Evolutionary conservation across 306 rosid species (phyloP).

Genomic region (Quercus alba): DNA sequence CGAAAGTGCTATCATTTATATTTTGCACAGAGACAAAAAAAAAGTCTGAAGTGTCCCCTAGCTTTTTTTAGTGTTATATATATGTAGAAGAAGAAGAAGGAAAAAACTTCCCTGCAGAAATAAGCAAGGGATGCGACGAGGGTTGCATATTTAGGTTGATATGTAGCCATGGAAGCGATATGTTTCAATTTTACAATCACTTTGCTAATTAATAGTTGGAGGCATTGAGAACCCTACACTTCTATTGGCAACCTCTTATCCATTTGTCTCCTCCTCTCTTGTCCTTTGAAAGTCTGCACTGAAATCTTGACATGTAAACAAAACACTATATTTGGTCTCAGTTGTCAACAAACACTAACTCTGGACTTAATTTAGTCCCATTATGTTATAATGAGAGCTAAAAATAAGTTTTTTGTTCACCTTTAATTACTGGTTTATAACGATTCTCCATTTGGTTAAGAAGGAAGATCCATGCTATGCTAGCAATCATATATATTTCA

Average conservation of each 20-base stretch:
- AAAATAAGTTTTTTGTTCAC: background rate
- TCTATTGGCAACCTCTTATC: background rate
- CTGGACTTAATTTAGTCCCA: background rate
- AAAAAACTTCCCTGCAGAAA: background rate
- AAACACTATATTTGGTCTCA: no score
- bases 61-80: no score
- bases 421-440: background rate
- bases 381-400: background rate
- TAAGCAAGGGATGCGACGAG: slow-evolving; percentile 10
- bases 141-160: slow-evolving; percentile 6
- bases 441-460: background rate
- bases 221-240: background rate
- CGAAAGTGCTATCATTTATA: background rate
- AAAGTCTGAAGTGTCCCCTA: background rate
- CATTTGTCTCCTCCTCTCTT: background rate
- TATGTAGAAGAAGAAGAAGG: background rate
- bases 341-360: background rate
- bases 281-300: background rate
- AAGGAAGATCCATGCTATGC: background rate
- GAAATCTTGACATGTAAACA: no score
- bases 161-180: background rate
- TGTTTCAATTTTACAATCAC: background rate
- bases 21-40: no score
- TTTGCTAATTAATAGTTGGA: background rate
- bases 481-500: no score